Evolutionary conservation across 192 early-diverging fungal species (phyloP), one percentile per base, ranked within the genome.

Genomic region (Coemansia sp.): DNA sequence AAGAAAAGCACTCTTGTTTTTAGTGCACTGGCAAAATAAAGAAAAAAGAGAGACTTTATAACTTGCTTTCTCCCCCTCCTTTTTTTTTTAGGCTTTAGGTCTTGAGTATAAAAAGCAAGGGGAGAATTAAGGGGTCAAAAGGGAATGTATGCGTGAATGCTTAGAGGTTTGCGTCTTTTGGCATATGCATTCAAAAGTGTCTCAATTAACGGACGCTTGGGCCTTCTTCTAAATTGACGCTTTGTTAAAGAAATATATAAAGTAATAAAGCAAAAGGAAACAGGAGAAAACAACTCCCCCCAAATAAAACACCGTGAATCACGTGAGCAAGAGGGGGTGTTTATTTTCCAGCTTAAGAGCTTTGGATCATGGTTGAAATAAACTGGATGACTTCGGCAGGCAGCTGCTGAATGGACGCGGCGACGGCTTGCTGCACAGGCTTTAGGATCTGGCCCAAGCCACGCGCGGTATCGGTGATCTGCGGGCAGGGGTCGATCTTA

Each of bases 401-500:
- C 63, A 78, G 51, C 41, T 60, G 60, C 49, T 67, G 59, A 1
- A 58, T 48, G 0, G 57, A 59, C 0, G 36, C 42, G 7, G 46
- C 58, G 26, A 72, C 16, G 23, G 49, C 20, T 0, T 44, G 47
- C 51, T 63, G 63, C 16, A 58, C 61, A 3, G 76, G 61, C 39
- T 42, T 49, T 31, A 79, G 65, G 18, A 53, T 52, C 46, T 65
- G 70, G 9, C 59, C 61, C 10, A 79, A 57, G 0, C 70, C 69
- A 4, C 19, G 18, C 0, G 61, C 65, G 0, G 76, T 50, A 40
- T 68, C 76, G 14, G 59, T 26, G 42, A 90, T 63, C 28, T 53
- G 60, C 16, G 86, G 80, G 26, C 82, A 81, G n/a, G 84, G 83
- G 53, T 91, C 87, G n/a, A 79, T 64, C 50, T 83, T 82, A 35